phyloP scores from a whole-genome alignment of 2,329 filamentous ascomycete species.

The Arthrobotrys entomopaga region DNA sequence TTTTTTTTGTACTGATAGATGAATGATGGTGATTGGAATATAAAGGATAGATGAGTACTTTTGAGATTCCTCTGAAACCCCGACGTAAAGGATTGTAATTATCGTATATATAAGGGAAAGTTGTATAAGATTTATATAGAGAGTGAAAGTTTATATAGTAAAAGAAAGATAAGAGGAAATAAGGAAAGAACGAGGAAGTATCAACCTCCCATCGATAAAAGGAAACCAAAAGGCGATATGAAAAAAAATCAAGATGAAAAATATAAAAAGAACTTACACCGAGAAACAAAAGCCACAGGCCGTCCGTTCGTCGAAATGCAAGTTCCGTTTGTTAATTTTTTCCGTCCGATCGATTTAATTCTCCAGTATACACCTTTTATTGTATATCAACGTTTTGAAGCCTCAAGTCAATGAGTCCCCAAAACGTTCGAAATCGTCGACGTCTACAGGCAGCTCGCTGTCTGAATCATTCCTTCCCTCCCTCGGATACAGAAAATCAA shows the following conservation, averaged over 20 bases:
- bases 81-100: slow-evolving; percentile 6
- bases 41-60: slow-evolving; percentile 33
- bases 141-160: slow-evolving; percentile 4
- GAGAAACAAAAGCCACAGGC: slow-evolving; percentile 40
- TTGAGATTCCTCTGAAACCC: slow-evolving; percentile 3
- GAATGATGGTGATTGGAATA: neutral
- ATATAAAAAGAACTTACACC: slow-evolving; percentile 33
- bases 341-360: slow-evolving; percentile 4
- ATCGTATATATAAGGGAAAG: slow-evolving; percentile 32
- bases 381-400: slow-evolving; percentile 13
- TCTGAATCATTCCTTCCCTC: slow-evolving; percentile 15
- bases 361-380: slow-evolving; percentile 11
- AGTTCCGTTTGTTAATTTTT: slow-evolving; percentile 16
- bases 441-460: slow-evolving; percentile 36
- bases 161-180: neutral
- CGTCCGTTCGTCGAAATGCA: slow-evolving; percentile 25
- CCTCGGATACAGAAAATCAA: slow-evolving; percentile 15
- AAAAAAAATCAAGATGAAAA: slow-evolving; percentile 13
- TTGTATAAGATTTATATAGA: neutral
- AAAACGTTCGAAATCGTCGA: slow-evolving; percentile 24
- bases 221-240: neutral
- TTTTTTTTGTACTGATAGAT: neutral
- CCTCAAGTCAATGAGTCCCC: slow-evolving; percentile 47
- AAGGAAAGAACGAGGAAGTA: slow-evolving; percentile 13
- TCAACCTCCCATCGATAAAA: slow-evolving; percentile 12